Evolutionary conservation across 352 stramenopile genomes (phyloP).

Genomic region (Globisporangium recalcitrans): DNA sequence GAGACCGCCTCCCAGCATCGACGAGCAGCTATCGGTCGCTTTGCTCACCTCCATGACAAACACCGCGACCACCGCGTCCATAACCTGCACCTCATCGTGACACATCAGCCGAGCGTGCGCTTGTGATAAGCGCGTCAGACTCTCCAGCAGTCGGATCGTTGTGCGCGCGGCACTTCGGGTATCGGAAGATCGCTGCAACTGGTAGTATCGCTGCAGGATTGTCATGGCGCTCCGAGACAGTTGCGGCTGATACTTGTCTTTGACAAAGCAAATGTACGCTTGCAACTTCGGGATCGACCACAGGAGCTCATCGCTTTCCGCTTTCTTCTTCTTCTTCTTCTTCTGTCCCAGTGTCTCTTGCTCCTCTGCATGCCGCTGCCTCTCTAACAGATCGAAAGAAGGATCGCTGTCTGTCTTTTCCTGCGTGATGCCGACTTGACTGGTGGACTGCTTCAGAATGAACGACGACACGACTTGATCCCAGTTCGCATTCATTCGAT

Average conservation of each 20-base stretch:
- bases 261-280: slow-evolving; percentile 91
- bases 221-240: slow-evolving; percentile 75
- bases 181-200: slow-evolving; percentile 62
- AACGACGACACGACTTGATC: slow-evolving; percentile 94
- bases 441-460: slow-evolving; percentile 87
- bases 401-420: slow-evolving; percentile 23
- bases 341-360: slow-evolving; percentile 10
- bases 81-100: slow-evolving; percentile 53
- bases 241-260: slow-evolving; percentile 82
- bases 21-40: slow-evolving; percentile 50
- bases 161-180: slow-evolving; percentile 67
- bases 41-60: slow-evolving; percentile 80
- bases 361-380: neutral
- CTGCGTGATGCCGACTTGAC: slow-evolving; percentile 21
- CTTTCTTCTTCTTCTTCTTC: slow-evolving; percentile 11
- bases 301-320: slow-evolving; percentile 10
- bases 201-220: slow-evolving; percentile 91
- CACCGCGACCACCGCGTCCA: slow-evolving; percentile 75
- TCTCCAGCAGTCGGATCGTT: slow-evolving; percentile 94
- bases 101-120: slow-evolving; percentile 89
- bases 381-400: slow-evolving; percentile 14
- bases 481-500: slow-evolving; percentile 83
- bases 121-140: slow-evolving; percentile 88
- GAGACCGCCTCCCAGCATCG: slow-evolving; percentile 44
- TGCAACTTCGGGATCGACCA: slow-evolving; percentile 91